phyloP scores from a whole-genome alignment of 2,329 filamentous ascomycete species.

The Penicillium sp. region DNA sequence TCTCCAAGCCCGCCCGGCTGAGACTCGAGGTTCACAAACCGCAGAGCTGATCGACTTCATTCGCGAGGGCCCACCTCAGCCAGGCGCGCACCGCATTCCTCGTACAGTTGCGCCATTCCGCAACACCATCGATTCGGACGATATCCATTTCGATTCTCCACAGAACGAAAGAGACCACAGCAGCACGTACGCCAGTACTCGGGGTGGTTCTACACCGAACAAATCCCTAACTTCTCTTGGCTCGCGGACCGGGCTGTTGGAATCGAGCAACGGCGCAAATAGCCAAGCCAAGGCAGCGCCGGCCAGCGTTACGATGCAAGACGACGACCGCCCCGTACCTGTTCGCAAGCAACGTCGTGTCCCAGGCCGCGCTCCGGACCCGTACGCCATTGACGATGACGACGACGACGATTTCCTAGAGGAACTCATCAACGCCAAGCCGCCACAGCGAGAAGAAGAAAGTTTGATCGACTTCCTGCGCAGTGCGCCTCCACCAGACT shows the following conservation, averaged over 20 bases:
- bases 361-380: slow-evolving; percentile 78
- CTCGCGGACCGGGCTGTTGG: slow-evolving; percentile 71
- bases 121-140: slow-evolving; percentile 82
- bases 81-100: slow-evolving; percentile 71
- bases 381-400: slow-evolving; percentile 81
- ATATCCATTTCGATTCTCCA: slow-evolving; percentile 50
- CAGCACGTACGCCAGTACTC: slow-evolving; percentile 45
- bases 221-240: slow-evolving; percentile 63
- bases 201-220: slow-evolving; percentile 55
- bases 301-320: slow-evolving; percentile 11
- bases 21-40: slow-evolving; percentile 65
- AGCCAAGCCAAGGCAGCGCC: slow-evolving; percentile 22
- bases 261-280: slow-evolving; percentile 39
- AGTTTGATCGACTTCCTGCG: slow-evolving; percentile 53
- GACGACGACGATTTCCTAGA: slow-evolving; percentile 65
- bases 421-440: slow-evolving; percentile 31
- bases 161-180: slow-evolving; percentile 32
- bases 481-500: slow-evolving; percentile 46
- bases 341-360: slow-evolving; percentile 75
- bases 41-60: slow-evolving; percentile 96
- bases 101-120: slow-evolving; percentile 83
- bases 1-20: slow-evolving; percentile 72
- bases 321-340: slow-evolving; percentile 53
- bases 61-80: slow-evolving; percentile 73
- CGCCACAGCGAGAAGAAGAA: slow-evolving; percentile 44